Base-by-base conservation (phyloP, 1,284 basidiomycete species). In the Leccinum subrobustum region DNA sequence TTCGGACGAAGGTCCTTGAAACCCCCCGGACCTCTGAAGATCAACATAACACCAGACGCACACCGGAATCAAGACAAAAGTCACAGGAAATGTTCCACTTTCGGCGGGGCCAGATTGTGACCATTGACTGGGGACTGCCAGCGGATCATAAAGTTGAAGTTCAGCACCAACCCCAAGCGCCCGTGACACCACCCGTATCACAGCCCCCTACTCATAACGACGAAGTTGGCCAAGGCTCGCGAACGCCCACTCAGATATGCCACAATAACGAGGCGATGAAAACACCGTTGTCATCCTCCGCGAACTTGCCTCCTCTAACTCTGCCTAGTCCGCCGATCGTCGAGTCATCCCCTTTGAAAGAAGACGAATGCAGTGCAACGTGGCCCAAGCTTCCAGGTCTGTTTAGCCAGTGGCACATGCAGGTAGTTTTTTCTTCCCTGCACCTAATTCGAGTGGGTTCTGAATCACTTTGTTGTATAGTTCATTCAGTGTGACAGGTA, bases 401-500 rank as follows among this genome's bases (percentile, higher is more conserved):
- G 35, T 64, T 72, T n/a, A 59, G 54, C 8, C 61, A 60, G 1
- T 70, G 68, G 68, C 58, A 72, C 25, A 7, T 33, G 18, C 70
- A 73, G 71, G 69, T 73, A 51, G 14, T 54, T n/a, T 44, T n/a
- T 11, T 8, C 29, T 44, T 1, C 23, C 37, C 11, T 1, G 31
- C 3, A 3, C 4, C 4, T 48, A n/a, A 27, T 33, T 56, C 12
- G 12, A 11, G 1, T 18, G 6, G 6, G n/a, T n/a, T 54, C 44
- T 63, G n/a, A 57, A 2, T n/a, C 18, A 20, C 6, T n/a, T 23
- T 7, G 0, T 54, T 8, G 9, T 23, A 16, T 35, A 75, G 73
- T 72, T 74, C 50, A 72, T 73, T 25, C 69, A 72, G 51, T 76
- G 71, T 23, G 71, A 75, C 57, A 63, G 63, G 74, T 75, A 54